These are phyloP conservation scores for Coemansia guatemalensis DNA, from an alignment of 192 early-diverging fungal genomes.

Conservation along the genomic window DNA sequence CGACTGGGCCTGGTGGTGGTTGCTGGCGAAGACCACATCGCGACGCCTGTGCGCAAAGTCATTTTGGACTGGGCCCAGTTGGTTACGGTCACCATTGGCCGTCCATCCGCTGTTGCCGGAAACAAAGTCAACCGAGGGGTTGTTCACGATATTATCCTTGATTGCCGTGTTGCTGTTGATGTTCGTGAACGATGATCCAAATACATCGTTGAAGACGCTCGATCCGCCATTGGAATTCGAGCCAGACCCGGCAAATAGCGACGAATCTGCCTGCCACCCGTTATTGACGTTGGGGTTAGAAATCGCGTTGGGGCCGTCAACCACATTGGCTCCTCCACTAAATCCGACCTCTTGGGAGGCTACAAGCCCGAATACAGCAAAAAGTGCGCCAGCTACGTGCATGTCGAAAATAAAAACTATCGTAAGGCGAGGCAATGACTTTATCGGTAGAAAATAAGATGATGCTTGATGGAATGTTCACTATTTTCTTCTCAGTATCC, in stretches of 20 bases:
- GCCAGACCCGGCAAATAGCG: conserved; percentile 17
- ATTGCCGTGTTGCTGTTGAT: conserved; percentile 42
- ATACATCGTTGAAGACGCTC: conserved; percentile 42
- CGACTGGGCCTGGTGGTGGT: conserved; percentile 34
- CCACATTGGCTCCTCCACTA: conserved; percentile 28
- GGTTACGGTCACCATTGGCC: conserved; percentile 46
- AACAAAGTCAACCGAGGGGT: conserved; percentile 29
- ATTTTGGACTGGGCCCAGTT: conserved; percentile 51
- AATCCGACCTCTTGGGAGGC: conserved; percentile 41
- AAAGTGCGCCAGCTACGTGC: conserved; percentile 9
- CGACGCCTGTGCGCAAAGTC: conserved; percentile 38
- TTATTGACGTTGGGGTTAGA: conserved; percentile 52
- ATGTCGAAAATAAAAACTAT: not conserved
- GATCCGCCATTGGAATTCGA: conserved; percentile 5
- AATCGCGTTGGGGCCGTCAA: conserved; percentile 40
- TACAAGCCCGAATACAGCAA: not conserved
- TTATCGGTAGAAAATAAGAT: not conserved
- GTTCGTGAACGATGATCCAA: conserved; percentile 40
- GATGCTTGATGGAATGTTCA: not conserved
- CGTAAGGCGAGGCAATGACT: no score
- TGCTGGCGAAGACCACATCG: conserved; percentile 51
- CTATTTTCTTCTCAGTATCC: no score
- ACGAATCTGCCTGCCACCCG: conserved; percentile 47
- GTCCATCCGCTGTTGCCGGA: conserved; percentile 51
- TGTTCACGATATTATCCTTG: conserved; percentile 53